These are phyloP conservation scores for Rhododendron mucronatum DNA, from an alignment of 148 eudicot genomes.

Conservation along the genomic window DNA sequence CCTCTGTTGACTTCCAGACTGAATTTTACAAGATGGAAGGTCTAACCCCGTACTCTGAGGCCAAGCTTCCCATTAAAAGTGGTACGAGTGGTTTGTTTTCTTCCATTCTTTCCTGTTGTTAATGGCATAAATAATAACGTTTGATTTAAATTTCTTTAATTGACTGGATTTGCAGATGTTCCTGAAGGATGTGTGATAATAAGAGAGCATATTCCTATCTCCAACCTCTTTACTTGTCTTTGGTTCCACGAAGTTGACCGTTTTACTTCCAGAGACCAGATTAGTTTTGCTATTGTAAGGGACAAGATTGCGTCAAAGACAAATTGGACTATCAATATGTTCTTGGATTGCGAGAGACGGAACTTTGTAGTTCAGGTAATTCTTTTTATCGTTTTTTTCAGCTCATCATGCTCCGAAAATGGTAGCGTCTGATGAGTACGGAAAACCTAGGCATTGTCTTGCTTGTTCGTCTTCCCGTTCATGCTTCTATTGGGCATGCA, in stretches of 20 bases:
- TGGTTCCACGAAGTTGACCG: conserved; percentile 99
- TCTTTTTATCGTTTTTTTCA: background rate
- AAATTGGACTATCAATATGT: conserved; percentile 85
- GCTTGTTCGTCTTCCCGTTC: background rate
- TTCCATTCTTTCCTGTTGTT: background rate
- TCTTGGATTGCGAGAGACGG: conserved; percentile 95
- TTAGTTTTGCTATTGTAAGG: conserved; percentile 88
- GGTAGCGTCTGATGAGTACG: background rate
- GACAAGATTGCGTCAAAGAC: conserved; percentile 77
- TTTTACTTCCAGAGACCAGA: conserved; percentile 93
- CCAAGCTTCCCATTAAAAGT: conserved; percentile 80
- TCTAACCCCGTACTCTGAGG: conserved; percentile 68
- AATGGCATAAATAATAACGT: background rate
- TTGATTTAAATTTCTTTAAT: conserved; percentile 6
- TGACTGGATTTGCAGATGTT: conserved; percentile 55
- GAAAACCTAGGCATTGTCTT: background rate
- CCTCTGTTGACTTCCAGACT: conserved; percentile 85
- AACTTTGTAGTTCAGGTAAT: conserved; percentile 93
- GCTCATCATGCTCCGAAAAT: background rate
- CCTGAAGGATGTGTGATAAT: conserved; percentile 98
- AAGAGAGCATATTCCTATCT: conserved; percentile 87
- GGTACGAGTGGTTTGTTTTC: conserved; percentile 38
- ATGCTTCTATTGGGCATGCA: background rate
- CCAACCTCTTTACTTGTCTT: conserved; percentile 89
- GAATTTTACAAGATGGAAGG: conserved; percentile 86